These are phyloP conservation scores for Cyclotella choctawhatcheeana DNA, from an alignment of 108 stramenopile species.

Conservation along the genomic window DNA sequence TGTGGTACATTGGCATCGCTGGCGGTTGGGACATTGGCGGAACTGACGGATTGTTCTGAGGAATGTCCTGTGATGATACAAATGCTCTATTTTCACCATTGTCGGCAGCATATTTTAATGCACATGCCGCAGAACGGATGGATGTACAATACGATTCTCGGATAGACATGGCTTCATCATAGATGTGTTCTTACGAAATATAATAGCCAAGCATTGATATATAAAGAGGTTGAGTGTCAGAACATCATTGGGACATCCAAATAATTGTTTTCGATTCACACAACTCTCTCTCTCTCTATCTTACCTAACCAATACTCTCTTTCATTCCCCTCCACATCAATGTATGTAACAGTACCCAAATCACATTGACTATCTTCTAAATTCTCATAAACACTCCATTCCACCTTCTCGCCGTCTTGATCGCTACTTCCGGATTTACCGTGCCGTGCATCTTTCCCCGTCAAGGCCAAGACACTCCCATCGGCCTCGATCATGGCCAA, in stretches of 20 bases:
- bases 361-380: slow-evolving; percentile 65
- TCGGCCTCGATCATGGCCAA: slow-evolving; percentile 63
- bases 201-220: no score
- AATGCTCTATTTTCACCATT: neutral
- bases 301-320: slow-evolving; percentile 70
- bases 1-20: neutral
- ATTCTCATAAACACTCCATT: slow-evolving; percentile 62
- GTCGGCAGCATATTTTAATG: slow-evolving; percentile 38
- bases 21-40: neutral
- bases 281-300: slow-evolving; percentile 1
- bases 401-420: slow-evolving; percentile 15
- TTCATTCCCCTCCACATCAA: slow-evolving; percentile 79
- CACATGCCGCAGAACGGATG: slow-evolving; percentile 63
- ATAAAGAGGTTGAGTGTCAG: no score
- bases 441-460: slow-evolving; percentile 52
- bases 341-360: slow-evolving; percentile 71
- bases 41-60: slow-evolving; percentile 5
- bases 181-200: slow-evolving; percentile 77
- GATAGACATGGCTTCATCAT: slow-evolving; percentile 72
- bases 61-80: neutral
- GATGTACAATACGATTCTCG: slow-evolving; percentile 79
- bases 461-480: slow-evolving; percentile 52
- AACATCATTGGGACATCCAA: no score
- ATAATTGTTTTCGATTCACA: no score
- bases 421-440: slow-evolving; percentile 16